A percentile compares a stretch with the other conserved stretches of the same genome.
phyloP scores from a whole-genome alignment of 331 rosid species.

The Ulmus americana region DNA sequence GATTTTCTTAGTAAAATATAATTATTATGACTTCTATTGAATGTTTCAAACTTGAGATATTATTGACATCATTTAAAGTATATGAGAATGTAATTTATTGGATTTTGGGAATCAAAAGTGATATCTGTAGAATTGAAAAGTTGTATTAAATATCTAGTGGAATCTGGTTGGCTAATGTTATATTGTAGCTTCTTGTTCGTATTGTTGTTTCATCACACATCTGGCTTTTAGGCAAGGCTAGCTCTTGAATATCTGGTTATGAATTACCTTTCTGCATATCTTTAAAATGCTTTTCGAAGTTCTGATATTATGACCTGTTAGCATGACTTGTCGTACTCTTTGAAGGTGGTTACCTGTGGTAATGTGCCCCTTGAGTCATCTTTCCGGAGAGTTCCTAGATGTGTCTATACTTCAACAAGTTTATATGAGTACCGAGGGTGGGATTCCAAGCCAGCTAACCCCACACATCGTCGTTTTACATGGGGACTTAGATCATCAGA shows the following conservation, averaged over 20 bases:
- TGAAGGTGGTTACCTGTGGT: constrained; percentile 97
- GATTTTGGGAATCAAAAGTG: no score
- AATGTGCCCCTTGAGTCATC: constrained; percentile 96
- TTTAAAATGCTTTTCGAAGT: constrained; percentile 21
- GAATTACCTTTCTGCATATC: constrained; percentile 16
- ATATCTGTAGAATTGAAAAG: no score
- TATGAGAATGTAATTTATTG: no score
- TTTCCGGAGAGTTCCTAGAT: constrained; percentile 86
- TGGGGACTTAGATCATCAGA: constrained; percentile 95
- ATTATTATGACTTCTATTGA: no score
- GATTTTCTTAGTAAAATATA: no score
- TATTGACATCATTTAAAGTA: no score
- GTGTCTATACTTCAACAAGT: constrained; percentile 90
- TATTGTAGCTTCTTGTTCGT: not conserved
- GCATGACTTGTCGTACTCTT: constrained; percentile 21
- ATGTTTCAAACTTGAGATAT: no score
- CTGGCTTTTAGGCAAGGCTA: not conserved
- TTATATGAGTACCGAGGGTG: constrained; percentile 92
- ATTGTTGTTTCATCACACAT: not conserved
- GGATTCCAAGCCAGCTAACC: constrained; percentile 91
- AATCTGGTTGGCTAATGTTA: not conserved
- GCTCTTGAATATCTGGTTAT: constrained; percentile 6
- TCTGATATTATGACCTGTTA: constrained; percentile 15
- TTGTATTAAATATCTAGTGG: no score
- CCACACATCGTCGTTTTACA: constrained; percentile 82